Evolutionary conservation across 805 yeast species (phyloP), one percentile per base, ranked within the genome.

Genomic region (Yarrowia keelungensis): DNA sequence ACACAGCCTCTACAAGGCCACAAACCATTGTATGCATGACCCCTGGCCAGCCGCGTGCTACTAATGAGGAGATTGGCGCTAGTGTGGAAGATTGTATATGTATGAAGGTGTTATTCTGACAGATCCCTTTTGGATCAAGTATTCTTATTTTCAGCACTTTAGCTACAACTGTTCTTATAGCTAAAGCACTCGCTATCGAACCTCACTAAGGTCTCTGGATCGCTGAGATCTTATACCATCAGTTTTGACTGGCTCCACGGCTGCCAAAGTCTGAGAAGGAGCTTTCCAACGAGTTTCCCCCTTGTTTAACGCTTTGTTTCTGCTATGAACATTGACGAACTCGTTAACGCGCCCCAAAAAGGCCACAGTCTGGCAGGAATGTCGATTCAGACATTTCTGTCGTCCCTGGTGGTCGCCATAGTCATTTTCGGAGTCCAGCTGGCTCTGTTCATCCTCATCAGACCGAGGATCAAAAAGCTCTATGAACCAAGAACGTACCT

Each of bases 401-500:
- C 87, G 26, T 84, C 91, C 0, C 74, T 90, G 50, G 76, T 81
- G 11, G 80, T 87, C 3, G 85, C 94, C 0, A 72, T 85, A 0
- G 73, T 85, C 0, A 81, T 85, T 62, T 88, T 89, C 73, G 69
- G 81, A 0, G 69, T 85, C 7, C 94, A 90, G 73, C 47, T 76
- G 3, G n/a, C 76, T 0, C 38, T 76, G 0, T 84, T 82, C 69
- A 77, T 79, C 5, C 71, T 72, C n/a, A 71, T 82, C n/a, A 72
- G 84, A 53, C 73, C 74, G 9, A 71, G 73, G 35, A 72, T 79
- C 62, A 73, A 76, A 14, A 71, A 76, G 14, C 75, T 88, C 14
- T 88, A 88, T 72, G 89, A 86, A 70, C 89, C 89, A 0, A 73
- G 87, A 51, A 79, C 85, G 46, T 81, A 79, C 69, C 81, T 79